phyloP scores from a whole-genome alignment of 257 asterid genomes.

The Fraxinus pennsylvanica region DNA sequence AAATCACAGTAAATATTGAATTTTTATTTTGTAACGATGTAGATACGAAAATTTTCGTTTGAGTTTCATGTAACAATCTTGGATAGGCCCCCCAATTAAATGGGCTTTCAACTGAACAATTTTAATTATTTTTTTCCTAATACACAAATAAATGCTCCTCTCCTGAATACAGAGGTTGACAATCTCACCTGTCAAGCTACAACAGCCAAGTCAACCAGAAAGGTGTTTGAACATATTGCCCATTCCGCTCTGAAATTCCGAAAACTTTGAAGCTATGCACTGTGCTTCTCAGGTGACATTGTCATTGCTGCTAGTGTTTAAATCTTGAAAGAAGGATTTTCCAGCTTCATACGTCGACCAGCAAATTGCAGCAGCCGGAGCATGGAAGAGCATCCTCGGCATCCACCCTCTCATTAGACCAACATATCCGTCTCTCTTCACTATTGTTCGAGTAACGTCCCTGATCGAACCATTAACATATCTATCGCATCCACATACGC shows the following conservation, averaged over 20 bases:
- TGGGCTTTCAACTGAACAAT: constrained; percentile 14
- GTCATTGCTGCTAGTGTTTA: constrained; percentile 31
- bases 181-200: constrained; percentile 21
- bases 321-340: constrained; percentile 73
- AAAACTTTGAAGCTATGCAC: constrained; percentile 13
- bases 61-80: neutral
- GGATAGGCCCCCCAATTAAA: neutral
- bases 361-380: constrained; percentile 99
- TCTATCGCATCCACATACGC: constrained; percentile 96
- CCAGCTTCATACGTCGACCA: constrained; percentile 98
- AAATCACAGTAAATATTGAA: too few relatives aligned
- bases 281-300: constrained; percentile 36
- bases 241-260: constrained; percentile 20
- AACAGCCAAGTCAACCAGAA: constrained; percentile 14
- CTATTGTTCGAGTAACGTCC: constrained; percentile 67
- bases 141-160: constrained; percentile 19
- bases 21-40: too few relatives aligned
- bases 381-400: constrained; percentile 98
- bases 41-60: too few relatives aligned
- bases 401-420: constrained; percentile 96
- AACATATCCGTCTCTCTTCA: constrained; percentile 82
- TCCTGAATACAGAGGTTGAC: constrained; percentile 20
- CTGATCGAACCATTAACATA: constrained; percentile 64
- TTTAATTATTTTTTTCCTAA: neutral
- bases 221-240: constrained; percentile 12